phyloP scores from a whole-genome alignment of 148 eudicot genomes.

The Heliamphora exappendiculata region DNA sequence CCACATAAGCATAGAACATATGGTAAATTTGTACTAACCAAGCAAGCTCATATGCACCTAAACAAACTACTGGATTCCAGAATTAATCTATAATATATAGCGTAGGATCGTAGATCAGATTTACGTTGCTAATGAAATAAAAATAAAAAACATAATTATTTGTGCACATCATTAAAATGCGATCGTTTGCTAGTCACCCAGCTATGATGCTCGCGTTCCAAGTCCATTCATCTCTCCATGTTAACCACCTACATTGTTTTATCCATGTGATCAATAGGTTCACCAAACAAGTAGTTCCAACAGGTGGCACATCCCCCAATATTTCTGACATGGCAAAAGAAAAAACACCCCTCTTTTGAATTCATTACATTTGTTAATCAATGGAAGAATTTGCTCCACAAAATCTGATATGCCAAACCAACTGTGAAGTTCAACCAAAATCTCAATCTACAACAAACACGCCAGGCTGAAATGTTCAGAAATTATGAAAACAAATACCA shows the following conservation, averaged over 20 bases:
- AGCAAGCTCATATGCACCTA: background rate
- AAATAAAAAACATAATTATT: background rate
- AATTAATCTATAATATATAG: too few relatives aligned
- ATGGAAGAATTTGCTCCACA: too few relatives aligned
- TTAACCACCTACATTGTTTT: too few relatives aligned
- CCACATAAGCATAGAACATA: slow-evolving; percentile 3
- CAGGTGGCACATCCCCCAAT: too few relatives aligned
- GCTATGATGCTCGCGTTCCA: background rate
- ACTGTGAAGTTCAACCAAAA: background rate
- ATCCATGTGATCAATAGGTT: too few relatives aligned
- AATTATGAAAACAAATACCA: background rate
- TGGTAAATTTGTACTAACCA: background rate
- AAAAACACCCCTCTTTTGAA: too few relatives aligned
- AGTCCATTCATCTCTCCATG: background rate
- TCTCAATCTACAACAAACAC: background rate
- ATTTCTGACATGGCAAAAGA: too few relatives aligned
- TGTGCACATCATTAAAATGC: background rate
- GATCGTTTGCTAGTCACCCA: background rate
- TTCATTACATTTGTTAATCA: too few relatives aligned
- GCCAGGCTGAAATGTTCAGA: background rate
- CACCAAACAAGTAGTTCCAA: too few relatives aligned
- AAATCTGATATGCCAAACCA: background rate
- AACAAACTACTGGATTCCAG: background rate
- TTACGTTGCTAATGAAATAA: background rate
- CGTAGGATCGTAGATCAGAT: too few relatives aligned